Base-by-base conservation (phyloP, 805 yeast genomes). In the Saccharomycopsis olivae region DNA sequence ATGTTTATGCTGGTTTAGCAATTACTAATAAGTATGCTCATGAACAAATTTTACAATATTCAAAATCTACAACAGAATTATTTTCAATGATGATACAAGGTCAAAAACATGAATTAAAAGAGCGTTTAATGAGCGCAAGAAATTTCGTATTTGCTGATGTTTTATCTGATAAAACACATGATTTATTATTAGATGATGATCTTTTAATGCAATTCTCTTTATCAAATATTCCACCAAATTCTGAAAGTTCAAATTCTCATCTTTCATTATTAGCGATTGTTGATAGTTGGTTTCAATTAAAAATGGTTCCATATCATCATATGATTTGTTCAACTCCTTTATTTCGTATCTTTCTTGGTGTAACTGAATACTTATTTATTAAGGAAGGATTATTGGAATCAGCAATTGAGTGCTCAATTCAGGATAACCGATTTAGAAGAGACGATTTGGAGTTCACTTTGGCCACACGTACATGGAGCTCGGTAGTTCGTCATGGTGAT, bases 1-100 rank as follows among this genome's bases (percentile, higher is more conserved):
- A 92, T 57, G 97, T 92, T 23, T 92, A 92, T 55, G 97, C 97
- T 4, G 98, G 98, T 0, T 66, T 92, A 52, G 96, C 97, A 8
- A 89, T 92, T 49, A 82, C 95, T 1, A 92, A 92, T 53, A 96
- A 96, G 1, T 75, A 88, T 32, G 96, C 97, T 1, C 96, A 89
- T 53, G 73, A 71, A 29, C 97, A 92, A 59, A 80, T 94, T 15
- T 66, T 83, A 49, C 96, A 88, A 56, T 92, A 89, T 56, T 81
- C 97, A 2, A 71, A 73, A 27, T 82, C 95, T 1, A 80, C 81
- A 2, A 80, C 92, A 1, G 92, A 83, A 40, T 64, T 92, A 33
- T 88, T 81, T 56, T 73, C 89, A 20, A 60, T 92, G 53, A 85
- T 89, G 83, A 70, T 89, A 28, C 79, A 78, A 51, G 75, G 79